Conservation (phyloP, 768 basidiomycete genomes). For the Tulasnella sp. region DNA sequence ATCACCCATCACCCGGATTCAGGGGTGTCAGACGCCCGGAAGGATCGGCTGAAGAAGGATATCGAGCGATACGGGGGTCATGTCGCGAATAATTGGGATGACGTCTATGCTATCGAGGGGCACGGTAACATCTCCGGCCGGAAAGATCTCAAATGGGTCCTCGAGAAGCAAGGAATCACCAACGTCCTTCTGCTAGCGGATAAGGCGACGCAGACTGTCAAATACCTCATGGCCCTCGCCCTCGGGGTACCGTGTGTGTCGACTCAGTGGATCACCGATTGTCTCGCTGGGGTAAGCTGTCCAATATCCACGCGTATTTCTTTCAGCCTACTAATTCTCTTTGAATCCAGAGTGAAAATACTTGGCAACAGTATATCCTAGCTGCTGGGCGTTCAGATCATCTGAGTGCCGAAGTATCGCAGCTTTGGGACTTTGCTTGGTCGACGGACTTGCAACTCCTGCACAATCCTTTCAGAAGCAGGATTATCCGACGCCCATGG, state of each 20-base stretch:
- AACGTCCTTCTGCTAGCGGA: conserved; percentile 34
- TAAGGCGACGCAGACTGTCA: conserved; percentile 33
- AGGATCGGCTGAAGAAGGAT: not conserved
- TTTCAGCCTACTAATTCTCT: not conserved
- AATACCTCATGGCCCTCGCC: conserved; percentile 39
- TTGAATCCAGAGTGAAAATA: conserved; percentile 12
- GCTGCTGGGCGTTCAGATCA: conserved; percentile 23
- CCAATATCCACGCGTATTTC: not conserved
- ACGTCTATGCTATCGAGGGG: conserved; percentile 27
- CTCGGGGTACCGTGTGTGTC: conserved; percentile 40
- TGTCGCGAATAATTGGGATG: conserved; percentile 28
- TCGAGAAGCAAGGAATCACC: conserved; percentile 23
- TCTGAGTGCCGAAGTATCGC: conserved; percentile 20
- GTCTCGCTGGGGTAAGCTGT: conserved; percentile 6
- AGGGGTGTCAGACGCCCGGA: not conserved
- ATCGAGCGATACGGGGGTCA: conserved; percentile 29
- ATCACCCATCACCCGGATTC: conserved; percentile 17
- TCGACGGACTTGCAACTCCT: conserved; percentile 11
- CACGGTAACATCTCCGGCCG: not conserved
- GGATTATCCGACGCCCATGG: conserved; percentile 15
- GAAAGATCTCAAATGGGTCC: conserved; percentile 15
- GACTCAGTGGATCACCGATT: conserved; percentile 32
- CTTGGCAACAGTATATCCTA: conserved; percentile 22
- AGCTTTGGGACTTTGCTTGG: conserved; percentile 10
- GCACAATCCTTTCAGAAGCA: conserved; percentile 15